These are phyloP conservation scores for Lasiosphaeris hirsuta DNA, from an alignment of 495 filamentous ascomycete genomes.

Conservation along the genomic window DNA sequence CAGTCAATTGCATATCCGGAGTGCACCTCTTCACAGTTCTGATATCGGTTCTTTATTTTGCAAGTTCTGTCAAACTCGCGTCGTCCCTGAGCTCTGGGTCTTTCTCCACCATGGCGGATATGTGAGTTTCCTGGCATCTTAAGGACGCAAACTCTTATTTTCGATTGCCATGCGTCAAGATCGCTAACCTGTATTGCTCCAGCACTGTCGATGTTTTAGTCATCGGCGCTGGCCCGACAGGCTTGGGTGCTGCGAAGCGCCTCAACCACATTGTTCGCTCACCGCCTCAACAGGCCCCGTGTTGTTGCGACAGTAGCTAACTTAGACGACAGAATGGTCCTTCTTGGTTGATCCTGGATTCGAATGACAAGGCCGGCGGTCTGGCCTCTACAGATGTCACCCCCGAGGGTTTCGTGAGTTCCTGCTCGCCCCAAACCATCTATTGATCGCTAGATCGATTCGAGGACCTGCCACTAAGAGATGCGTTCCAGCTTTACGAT, in stretches of 20 bases:
- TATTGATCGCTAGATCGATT: not conserved
- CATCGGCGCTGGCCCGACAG: slow-evolving; percentile 97
- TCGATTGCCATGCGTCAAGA: not conserved
- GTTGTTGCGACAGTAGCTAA: slow-evolving; percentile 23
- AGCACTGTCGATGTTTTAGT: slow-evolving; percentile 96
- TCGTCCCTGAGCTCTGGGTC: not conserved
- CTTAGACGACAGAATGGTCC: slow-evolving; percentile 62
- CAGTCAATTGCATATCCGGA: not conserved
- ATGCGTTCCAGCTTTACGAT: slow-evolving; percentile 83
- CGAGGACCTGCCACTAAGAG: not conserved
- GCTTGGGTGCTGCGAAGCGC: slow-evolving; percentile 94
- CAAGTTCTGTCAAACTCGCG: not conserved
- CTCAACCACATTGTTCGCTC: slow-evolving; percentile 85
- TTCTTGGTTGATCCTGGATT: slow-evolving; percentile 95
- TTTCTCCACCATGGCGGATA: slow-evolving; percentile 33
- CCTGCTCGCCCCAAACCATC: not conserved
- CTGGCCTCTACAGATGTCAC: slow-evolving; percentile 96
- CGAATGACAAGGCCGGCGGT: slow-evolving; percentile 90
- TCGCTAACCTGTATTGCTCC: slow-evolving; percentile 18
- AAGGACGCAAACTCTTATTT: not conserved
- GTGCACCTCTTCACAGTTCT: not conserved
- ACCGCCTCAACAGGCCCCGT: slow-evolving; percentile 28
- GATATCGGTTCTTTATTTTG: not conserved
- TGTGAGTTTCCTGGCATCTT: slow-evolving; percentile 22
- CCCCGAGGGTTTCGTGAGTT: slow-evolving; percentile 93